Conservation (phyloP, 345 rosid genomes). For the Pistacia integerrima region DNA sequence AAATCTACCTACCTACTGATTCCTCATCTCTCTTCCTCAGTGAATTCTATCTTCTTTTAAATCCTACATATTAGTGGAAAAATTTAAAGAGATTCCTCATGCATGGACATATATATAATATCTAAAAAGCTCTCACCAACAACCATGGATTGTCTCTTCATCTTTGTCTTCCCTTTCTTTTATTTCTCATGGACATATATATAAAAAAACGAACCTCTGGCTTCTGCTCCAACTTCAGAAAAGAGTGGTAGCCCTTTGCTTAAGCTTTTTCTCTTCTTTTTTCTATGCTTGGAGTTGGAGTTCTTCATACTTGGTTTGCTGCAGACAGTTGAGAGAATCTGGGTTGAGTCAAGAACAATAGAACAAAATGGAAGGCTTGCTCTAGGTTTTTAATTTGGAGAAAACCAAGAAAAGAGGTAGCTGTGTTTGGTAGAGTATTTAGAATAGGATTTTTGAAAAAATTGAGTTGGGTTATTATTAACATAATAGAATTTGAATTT, state of each 20-base stretch:
- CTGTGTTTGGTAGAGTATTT: no score
- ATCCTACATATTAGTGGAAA: no score
- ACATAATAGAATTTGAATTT: no score
- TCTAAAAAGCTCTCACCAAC: background rate
- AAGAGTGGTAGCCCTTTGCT: conserved; percentile 9
- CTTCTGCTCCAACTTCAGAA: background rate
- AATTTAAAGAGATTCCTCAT: no score
- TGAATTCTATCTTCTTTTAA: no score
- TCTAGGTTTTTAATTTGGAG: background rate
- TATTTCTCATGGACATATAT: no score
- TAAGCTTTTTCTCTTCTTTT: background rate
- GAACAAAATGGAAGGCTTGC: background rate
- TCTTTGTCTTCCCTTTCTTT: background rate
- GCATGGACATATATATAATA: no score
- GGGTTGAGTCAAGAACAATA: background rate
- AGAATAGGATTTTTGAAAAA: no score
- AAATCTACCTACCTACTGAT: no score
- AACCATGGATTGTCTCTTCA: background rate
- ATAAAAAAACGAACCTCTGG: conserved; percentile 6
- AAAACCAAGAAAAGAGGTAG: no score
- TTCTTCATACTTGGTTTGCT: background rate
- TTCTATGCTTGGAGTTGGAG: background rate
- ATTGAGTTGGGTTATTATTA: no score
- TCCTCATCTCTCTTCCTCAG: no score
- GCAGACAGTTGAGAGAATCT: background rate